Evolutionary conservation across 2,329 filamentous ascomycete species (phyloP).

Genomic region (Teratosphaeria epicoccoides): DNA sequence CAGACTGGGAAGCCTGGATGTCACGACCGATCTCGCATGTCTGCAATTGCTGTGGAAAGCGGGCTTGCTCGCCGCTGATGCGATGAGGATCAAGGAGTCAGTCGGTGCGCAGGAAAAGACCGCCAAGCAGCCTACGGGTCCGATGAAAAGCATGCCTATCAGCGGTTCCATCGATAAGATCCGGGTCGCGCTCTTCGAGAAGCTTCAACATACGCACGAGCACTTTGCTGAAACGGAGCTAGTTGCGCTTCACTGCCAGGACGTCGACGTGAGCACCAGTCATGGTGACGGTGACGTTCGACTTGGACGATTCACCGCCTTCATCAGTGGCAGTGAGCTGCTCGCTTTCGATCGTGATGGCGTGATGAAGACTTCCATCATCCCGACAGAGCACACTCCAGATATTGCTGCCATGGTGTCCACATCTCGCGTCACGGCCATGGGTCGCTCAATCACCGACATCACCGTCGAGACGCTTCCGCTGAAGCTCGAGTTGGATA

Average conservation of each 20-base stretch:
- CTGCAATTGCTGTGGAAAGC: background rate
- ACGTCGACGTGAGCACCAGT: background rate
- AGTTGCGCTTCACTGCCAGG: background rate
- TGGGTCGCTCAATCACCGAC: slow-evolving; percentile 16
- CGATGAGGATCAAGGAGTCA: background rate
- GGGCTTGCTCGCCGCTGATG: background rate
- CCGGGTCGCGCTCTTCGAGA: background rate
- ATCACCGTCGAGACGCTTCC: slow-evolving; percentile 66
- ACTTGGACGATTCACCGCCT: slow-evolving; percentile 9
- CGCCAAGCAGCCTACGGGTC: background rate
- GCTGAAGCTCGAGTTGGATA: slow-evolving; percentile 62
- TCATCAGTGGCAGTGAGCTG: slow-evolving; percentile 16
- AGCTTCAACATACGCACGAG: background rate
- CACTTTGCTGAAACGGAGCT: slow-evolving; percentile 1
- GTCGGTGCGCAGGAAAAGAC: background rate
- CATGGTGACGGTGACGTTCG: slow-evolving; percentile 1
- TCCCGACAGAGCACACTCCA: slow-evolving; percentile 10
- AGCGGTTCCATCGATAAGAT: background rate
- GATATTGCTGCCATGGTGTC: slow-evolving; percentile 13
- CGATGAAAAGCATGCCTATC: background rate
- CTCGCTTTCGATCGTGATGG: slow-evolving; percentile 13
- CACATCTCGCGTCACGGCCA: slow-evolving; percentile 11
- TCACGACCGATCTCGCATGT: background rate
- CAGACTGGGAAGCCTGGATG: background rate
- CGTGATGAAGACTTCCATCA: slow-evolving; percentile 8